A percentile compares a stretch with the other conserved stretches of the same genome.
These are phyloP conservation scores for Clavulina sp. DNA, from an alignment of 768 basidiomycete species.

Conservation along the genomic window DNA sequence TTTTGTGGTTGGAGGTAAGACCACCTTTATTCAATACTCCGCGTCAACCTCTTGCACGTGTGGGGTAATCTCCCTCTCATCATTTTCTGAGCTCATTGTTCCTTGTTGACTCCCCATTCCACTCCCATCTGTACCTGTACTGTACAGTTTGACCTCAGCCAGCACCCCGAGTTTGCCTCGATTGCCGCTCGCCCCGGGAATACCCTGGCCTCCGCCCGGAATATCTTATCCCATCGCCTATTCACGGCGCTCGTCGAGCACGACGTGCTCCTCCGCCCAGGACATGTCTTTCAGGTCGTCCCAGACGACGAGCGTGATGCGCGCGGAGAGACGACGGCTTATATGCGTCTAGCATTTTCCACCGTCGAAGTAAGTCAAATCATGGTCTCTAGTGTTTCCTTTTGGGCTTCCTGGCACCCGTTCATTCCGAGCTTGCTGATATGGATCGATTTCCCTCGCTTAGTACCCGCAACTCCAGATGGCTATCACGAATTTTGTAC, in stretches of 20 bases:
- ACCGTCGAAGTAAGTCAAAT: neutral
- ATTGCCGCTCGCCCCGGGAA: too few relatives aligned
- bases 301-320: neutral
- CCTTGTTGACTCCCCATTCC: too few relatives aligned
- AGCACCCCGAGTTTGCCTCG: too few relatives aligned
- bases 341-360: neutral
- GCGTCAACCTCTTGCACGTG: neutral
- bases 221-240: neutral
- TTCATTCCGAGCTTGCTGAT: too few relatives aligned
- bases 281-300: neutral
- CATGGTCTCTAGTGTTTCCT: too few relatives aligned
- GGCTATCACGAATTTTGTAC: too few relatives aligned
- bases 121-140: too few relatives aligned
- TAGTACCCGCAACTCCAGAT: too few relatives aligned
- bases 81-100: neutral
- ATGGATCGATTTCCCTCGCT: too few relatives aligned
- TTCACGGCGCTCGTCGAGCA: neutral
- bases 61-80: neutral
- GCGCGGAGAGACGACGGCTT: neutral
- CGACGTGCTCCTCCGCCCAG: neutral
- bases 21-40: neutral
- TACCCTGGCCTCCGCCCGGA: too few relatives aligned
- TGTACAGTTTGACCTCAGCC: too few relatives aligned
- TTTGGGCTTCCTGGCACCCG: too few relatives aligned
- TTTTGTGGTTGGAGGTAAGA: conserved; percentile 32